These are phyloP conservation scores for Chaetothyriales sp. DNA, from an alignment of 2,329 filamentous ascomycete genomes.

Conservation along the genomic window DNA sequence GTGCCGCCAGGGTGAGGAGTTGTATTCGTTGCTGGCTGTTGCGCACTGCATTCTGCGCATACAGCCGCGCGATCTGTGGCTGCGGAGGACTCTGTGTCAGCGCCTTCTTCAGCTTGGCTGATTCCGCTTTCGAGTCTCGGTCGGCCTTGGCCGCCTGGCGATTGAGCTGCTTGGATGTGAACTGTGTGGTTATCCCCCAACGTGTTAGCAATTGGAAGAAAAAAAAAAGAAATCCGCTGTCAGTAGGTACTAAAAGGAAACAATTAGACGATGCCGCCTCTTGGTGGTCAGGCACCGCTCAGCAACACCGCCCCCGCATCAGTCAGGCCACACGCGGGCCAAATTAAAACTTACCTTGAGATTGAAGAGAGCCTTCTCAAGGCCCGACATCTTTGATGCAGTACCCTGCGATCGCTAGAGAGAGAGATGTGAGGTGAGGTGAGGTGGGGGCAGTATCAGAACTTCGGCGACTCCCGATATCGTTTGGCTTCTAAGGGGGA, in stretches of 20 bases:
- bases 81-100: conserved; percentile 30
- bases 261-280: no score
- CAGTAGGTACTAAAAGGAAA: background rate
- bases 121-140: conserved; percentile 32
- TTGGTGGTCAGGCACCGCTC: no score
- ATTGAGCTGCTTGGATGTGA: conserved; percentile 34
- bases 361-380: conserved; percentile 21
- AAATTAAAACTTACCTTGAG: conserved; percentile 21
- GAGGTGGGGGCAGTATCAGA: no score
- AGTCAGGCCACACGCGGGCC: no score
- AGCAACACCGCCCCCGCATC: no score
- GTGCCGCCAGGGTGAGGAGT: conserved; percentile 30
- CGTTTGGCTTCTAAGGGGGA: no score
- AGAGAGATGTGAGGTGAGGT: background rate
- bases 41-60: conserved; percentile 31
- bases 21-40: conserved; percentile 33
- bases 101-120: conserved; percentile 33
- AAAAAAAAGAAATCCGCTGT: background rate
- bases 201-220: no score
- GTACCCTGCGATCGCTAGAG: background rate
- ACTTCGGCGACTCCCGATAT: no score
- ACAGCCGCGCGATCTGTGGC: conserved; percentile 35
- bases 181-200: no score
- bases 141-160: conserved; percentile 33
- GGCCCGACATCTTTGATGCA: conserved; percentile 13